A percentile compares a stretch with the other conserved stretches of the same genome.
Evolutionary conservation across 2,329 filamentous ascomycete genomes (phyloP).

Genomic region (Chrysoporthe puriensis): DNA sequence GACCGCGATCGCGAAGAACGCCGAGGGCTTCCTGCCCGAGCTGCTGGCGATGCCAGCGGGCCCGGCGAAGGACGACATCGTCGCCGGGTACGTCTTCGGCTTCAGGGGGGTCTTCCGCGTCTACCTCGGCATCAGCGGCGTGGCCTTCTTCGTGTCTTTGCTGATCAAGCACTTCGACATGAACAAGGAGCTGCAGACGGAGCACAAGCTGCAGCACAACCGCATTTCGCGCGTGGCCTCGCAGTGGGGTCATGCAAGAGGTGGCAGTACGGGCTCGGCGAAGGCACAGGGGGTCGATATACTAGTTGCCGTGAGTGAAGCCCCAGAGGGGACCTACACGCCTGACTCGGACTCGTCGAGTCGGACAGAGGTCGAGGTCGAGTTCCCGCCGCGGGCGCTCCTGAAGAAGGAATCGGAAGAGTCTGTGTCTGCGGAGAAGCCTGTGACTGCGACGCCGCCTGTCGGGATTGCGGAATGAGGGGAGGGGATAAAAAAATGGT

Average conservation of each 20-base stretch:
- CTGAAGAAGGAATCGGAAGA: background rate
- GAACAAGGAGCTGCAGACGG: constrained; percentile 50
- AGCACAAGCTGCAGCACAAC: constrained; percentile 49
- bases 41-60: constrained; percentile 31
- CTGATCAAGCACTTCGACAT: constrained; percentile 55
- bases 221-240: constrained; percentile 23
- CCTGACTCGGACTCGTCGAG: background rate
- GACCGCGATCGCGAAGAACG: constrained; percentile 36
- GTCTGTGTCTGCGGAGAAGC: background rate
- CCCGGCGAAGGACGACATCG: constrained; percentile 24
- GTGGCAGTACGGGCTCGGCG: background rate
- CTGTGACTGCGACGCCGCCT: background rate
- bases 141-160: constrained; percentile 55
- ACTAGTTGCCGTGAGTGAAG: background rate
- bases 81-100: constrained; percentile 53
- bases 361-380: background rate
- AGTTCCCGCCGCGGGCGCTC: background rate
- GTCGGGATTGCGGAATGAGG: background rate
- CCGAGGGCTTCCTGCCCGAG: constrained; percentile 34
- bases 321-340: background rate
- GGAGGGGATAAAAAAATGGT: background rate
- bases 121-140: constrained; percentile 52
- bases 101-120: constrained; percentile 58
- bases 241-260: constrained; percentile 8
- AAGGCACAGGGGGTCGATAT: background rate